Percentiles rank a stretch among this genome's conserved stretches.
Evolutionary conservation across 345 rosid species (phyloP).

Genomic region (Sonneratia caseolaris): DNA sequence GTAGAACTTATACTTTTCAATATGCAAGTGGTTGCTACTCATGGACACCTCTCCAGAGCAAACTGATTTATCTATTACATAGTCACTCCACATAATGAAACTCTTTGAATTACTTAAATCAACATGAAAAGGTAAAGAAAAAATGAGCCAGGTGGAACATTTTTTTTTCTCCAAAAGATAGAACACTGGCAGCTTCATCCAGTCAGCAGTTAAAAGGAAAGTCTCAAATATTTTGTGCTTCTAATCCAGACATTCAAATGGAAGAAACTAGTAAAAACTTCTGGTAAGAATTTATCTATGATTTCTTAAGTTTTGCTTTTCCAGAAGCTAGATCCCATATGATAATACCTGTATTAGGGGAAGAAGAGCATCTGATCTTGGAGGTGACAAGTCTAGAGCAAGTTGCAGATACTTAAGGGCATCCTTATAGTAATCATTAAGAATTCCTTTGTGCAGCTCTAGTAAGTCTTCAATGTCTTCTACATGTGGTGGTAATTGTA

Average conservation of each 20-base stretch:
- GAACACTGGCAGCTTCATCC: background rate
- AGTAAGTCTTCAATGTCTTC: constrained; percentile 23
- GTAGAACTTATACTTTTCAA: background rate
- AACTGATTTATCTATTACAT: background rate
- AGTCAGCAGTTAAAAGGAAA: background rate
- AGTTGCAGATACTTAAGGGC: constrained; percentile 50
- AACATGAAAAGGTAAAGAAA: background rate
- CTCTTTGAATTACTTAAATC: background rate
- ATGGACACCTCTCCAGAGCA: background rate
- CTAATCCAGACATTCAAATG: background rate
- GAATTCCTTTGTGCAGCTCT: constrained; percentile 18
- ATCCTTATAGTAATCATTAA: constrained; percentile 38
- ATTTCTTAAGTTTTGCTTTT: background rate
- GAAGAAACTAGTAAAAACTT: background rate
- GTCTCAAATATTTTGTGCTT: background rate
- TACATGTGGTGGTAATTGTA: constrained; percentile 33
- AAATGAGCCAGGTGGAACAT: no score
- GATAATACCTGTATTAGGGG: constrained; percentile 70
- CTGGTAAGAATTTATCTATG: background rate
- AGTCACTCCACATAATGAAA: background rate
- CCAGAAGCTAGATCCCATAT: background rate
- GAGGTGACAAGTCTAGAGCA: constrained; percentile 32
- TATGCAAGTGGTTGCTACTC: background rate
- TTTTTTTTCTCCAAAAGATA: no score
- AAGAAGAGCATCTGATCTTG: constrained; percentile 46